Evolutionary conservation across 2,329 filamentous ascomycete genomes (phyloP), one percentile per base, ranked within the genome.

Genomic region (Xylariaceae sp.): DNA sequence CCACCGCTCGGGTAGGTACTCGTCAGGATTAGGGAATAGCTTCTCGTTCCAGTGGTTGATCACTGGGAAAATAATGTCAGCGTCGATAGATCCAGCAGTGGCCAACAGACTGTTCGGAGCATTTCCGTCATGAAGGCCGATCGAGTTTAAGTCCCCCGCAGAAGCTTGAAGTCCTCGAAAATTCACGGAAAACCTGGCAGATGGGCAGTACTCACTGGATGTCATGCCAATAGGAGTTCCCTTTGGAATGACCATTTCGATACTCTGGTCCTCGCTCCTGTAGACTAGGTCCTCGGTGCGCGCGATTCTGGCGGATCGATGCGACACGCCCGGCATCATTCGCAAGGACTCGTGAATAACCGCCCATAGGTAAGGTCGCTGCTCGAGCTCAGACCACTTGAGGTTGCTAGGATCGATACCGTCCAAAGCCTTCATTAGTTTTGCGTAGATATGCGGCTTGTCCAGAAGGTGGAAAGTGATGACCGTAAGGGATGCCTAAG

Each of bases 391-490:
- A 2, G 34, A 33, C 53, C 52, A 52, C 9, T 42, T 34, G 4
- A 55, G 46, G 3, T 48, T 40, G 4, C 34, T 29, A 9, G 47
- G 41, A 22, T 55, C 45, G 6, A 42, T 29, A 7, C 33, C 43
- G 16, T 49, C 19, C 4, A 71, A 50, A 38, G 68, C 67, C 4
- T 49, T 41, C 17, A 54, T 56, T 4, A 72, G 46, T 4, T 48
- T 53, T 3, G 39, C 15, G 2, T 62, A 49, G 2, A 64, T 53
- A 0, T 41, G 9, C 0, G 63, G 60, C 19, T 64, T 54, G 9
- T 49, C 41, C 29, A 65, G 60, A 3, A 69, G 48, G 51, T 66
- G 48, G 47, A 59, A 70, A 12, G 58, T 53, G 13, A 61, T 54
- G 9, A 62, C 42, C 3, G 57, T 49, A 12, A 71, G 48, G 0